Evolutionary conservation across 148 eudicot genomes (phyloP).

Genomic region (Linanthus parryae): DNA sequence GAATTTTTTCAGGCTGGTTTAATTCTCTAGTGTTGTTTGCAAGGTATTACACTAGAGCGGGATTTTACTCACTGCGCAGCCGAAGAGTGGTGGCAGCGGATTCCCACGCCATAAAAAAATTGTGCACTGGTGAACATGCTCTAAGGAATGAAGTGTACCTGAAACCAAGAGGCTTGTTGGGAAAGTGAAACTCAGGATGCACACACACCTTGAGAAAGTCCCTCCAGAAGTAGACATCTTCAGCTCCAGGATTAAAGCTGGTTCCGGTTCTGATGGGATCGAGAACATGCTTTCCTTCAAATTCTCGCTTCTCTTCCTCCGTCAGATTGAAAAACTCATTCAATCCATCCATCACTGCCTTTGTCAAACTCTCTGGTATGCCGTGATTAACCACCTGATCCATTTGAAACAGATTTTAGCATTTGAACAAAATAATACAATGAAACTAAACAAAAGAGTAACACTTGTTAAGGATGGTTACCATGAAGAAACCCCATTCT

Average conservation of each 20-base stretch:
- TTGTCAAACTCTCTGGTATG: conserved; percentile 38
- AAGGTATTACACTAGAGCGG: no score
- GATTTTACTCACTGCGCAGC: no score
- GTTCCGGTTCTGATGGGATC: conserved; percentile 39
- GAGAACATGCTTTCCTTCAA: conserved; percentile 27
- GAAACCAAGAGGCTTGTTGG: conserved; percentile 26
- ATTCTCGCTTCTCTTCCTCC: conserved; percentile 44
- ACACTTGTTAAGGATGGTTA: neutral
- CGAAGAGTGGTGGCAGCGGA: no score
- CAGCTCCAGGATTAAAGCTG: conserved; percentile 23
- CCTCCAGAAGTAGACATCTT: conserved; percentile 24
- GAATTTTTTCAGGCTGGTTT: no score
- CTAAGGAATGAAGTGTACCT: no score
- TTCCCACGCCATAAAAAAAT: no score
- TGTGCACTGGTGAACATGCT: no score
- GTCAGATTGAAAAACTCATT: conserved; percentile 38
- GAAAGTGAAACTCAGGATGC: conserved; percentile 36
- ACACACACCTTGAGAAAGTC: conserved; percentile 35
- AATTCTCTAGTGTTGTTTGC: no score
- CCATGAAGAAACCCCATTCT: conserved; percentile 61
- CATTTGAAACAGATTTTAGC: neutral
- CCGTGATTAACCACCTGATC: conserved; percentile 57
- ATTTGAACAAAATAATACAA: neutral
- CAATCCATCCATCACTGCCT: conserved; percentile 23
- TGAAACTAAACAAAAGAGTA: neutral